Percentiles rank a stretch among this genome's conserved stretches.
These are phyloP conservation scores for Colletotrichum euphorbiae DNA, from an alignment of 2,329 filamentous ascomycete species.

Conservation along the genomic window DNA sequence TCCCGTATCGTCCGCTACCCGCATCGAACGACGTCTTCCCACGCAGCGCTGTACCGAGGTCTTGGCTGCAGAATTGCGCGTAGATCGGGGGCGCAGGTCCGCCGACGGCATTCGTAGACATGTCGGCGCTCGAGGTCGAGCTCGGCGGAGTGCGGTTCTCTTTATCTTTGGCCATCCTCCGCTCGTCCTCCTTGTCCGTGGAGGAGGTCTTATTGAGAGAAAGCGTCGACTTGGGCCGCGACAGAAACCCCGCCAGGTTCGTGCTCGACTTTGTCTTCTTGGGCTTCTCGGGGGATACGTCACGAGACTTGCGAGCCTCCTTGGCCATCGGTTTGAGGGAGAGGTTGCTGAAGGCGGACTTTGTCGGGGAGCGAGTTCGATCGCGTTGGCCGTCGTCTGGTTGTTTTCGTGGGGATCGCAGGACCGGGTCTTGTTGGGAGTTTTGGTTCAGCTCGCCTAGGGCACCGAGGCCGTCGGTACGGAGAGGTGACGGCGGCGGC, in stretches of 20 bases:
- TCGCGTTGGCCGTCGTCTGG: conserved; percentile 49
- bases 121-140: conserved; percentile 54
- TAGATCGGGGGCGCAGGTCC: conserved; percentile 76
- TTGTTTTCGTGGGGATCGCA: conserved; percentile 53
- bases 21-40: conserved; percentile 41
- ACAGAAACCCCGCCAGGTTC: conserved; percentile 82
- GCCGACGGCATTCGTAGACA: conserved; percentile 40
- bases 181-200: conserved; percentile 61
- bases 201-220: conserved; percentile 65
- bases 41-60: conserved; percentile 42
- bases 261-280: conserved; percentile 87
- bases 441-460: conserved; percentile 70
- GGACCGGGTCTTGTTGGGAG: conserved; percentile 53
- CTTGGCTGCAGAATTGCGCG: conserved; percentile 73
- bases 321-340: conserved; percentile 58
- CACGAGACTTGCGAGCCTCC: conserved; percentile 54
- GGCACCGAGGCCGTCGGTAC: conserved; percentile 52
- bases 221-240: conserved; percentile 79
- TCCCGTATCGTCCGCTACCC: conserved; percentile 33
- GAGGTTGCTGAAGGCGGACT: conserved; percentile 57
- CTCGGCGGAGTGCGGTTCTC: conserved; percentile 79
- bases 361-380: conserved; percentile 55
- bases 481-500: conserved; percentile 48
- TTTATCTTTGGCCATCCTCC: conserved; percentile 73
- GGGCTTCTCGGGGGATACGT: conserved; percentile 69